Evolutionary conservation across 768 basidiomycete genomes (phyloP).

Genomic region (Cubamyces lactineus): DNA sequence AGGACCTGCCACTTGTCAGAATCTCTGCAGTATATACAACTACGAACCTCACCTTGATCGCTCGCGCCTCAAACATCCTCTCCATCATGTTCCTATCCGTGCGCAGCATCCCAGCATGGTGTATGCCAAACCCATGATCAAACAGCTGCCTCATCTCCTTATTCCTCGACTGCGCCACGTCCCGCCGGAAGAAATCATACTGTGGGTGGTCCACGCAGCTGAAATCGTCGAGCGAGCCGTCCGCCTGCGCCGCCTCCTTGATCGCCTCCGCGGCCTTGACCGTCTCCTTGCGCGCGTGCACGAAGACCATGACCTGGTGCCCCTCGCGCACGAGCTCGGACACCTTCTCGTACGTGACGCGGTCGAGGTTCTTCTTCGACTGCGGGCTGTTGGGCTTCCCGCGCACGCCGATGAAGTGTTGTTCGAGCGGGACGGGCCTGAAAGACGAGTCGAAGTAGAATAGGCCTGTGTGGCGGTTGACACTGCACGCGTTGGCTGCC

Average conservation of each 20-base stretch:
- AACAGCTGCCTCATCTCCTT: constrained; percentile 97
- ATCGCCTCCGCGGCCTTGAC: constrained; percentile 87
- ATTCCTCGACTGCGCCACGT: constrained; percentile 82
- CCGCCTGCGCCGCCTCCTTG: constrained; percentile 71
- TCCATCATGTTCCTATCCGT: constrained; percentile 96
- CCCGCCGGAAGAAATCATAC: constrained; percentile 73
- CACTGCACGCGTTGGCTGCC: constrained; percentile 49
- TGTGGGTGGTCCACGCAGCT: constrained; percentile 81
- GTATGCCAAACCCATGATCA: constrained; percentile 92
- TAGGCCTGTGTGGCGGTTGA: constrained; percentile 81
- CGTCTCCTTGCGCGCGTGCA: constrained; percentile 97
- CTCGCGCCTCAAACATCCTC: constrained; percentile 85
- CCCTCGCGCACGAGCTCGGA: constrained; percentile 84
- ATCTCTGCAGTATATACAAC: too few relatives aligned
- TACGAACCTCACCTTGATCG: constrained; percentile 76
- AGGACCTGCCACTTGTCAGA: constrained; percentile 63
- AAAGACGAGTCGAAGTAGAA: constrained; percentile 99
- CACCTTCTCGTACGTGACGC: constrained; percentile 89
- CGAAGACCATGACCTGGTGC: constrained; percentile 99
- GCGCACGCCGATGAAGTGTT: constrained; percentile 92
- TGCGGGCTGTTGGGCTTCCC: constrained; percentile 79
- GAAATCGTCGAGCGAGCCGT: constrained; percentile 78
- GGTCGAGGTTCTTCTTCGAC: constrained; percentile 85
- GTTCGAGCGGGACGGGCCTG: constrained; percentile 93
- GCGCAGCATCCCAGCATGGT: constrained; percentile 97